phyloP scores from a whole-genome alignment of 176 grass and related monocot genomes.

The Raddia distichophylla region DNA sequence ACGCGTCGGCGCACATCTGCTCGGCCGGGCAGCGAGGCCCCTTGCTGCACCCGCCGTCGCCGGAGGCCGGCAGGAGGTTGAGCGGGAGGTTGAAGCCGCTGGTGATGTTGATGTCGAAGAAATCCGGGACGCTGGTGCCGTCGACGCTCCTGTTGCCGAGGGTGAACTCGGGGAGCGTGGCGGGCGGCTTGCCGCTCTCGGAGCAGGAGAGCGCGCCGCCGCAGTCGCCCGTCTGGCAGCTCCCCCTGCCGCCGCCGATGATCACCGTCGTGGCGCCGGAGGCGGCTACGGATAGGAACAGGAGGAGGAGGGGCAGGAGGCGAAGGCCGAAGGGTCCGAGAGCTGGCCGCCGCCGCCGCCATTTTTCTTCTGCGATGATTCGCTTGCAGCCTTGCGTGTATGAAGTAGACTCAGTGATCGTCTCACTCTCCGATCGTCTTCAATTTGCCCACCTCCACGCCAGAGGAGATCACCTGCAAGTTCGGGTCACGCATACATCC shows the following conservation, averaged over 20 bases:
- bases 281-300: background rate
- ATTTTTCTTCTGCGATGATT: background rate
- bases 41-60: slow-evolving; percentile 14
- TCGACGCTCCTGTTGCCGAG: background rate
- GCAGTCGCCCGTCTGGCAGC: slow-evolving; percentile 25
- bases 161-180: slow-evolving; percentile 31
- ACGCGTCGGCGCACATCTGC: slow-evolving; percentile 42
- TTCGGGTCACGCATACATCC: no score
- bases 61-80: slow-evolving; percentile 34
- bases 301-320: background rate
- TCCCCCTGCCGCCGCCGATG: background rate
- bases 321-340: background rate
- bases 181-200: background rate
- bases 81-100: slow-evolving; percentile 61
- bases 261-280: background rate
- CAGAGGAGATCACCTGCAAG: no score
- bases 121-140: background rate
- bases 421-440: no score
- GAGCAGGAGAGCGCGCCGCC: slow-evolving; percentile 18
- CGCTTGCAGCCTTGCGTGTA: background rate
- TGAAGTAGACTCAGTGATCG: no score
- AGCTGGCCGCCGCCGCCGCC: background rate
- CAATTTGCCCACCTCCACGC: no score
- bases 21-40: background rate
- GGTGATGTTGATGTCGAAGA: slow-evolving; percentile 41